Evolutionary conservation across 1,139 yeast species (phyloP).

Genomic region (Scheffersomyces illinoinensis): DNA sequence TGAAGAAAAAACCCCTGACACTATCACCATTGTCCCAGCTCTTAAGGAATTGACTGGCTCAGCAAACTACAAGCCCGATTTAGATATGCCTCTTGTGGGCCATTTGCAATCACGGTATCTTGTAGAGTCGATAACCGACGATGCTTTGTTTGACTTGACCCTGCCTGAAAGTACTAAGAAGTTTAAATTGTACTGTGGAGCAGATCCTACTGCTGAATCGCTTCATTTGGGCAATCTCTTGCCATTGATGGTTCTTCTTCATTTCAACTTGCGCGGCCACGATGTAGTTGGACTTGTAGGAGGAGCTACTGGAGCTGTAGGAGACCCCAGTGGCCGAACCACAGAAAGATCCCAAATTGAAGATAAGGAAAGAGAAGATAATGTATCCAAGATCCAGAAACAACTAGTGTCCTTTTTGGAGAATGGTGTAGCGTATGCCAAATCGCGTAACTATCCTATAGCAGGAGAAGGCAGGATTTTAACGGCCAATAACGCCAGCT

Average conservation of each 20-base stretch:
- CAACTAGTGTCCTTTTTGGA: constrained; percentile 66
- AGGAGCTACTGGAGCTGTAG: constrained; percentile 97
- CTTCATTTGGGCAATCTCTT: constrained; percentile 87
- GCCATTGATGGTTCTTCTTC: constrained; percentile 82
- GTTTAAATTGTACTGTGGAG: constrained; percentile 83
- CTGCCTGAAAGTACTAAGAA: constrained; percentile 29
- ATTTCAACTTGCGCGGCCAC: constrained; percentile 84
- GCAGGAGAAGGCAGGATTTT: constrained; percentile 38
- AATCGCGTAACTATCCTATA: constrained; percentile 50
- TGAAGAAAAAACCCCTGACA: constrained; percentile 15
- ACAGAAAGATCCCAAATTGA: constrained; percentile 70
- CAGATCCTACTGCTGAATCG: constrained; percentile 92
- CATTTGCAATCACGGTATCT: constrained; percentile 49
- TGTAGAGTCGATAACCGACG: constrained; percentile 50
- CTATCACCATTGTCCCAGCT: constrained; percentile 40
- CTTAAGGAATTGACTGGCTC: constrained; percentile 26
- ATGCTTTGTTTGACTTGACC: constrained; percentile 42
- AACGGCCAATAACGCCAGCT: constrained; percentile 64
- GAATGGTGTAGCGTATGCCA: constrained; percentile 64
- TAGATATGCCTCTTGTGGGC: constrained; percentile 40
- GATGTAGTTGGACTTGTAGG: constrained; percentile 82
- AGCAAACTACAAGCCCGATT: constrained; percentile 30
- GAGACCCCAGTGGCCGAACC: constrained; percentile 93
- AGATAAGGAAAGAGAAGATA: constrained; percentile 50
- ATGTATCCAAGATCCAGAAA: constrained; percentile 55